A percentile compares a stretch with the other conserved stretches of the same genome.
phyloP scores from a whole-genome alignment of 768 basidiomycete species.

The Pisolithus microcarpus region DNA sequence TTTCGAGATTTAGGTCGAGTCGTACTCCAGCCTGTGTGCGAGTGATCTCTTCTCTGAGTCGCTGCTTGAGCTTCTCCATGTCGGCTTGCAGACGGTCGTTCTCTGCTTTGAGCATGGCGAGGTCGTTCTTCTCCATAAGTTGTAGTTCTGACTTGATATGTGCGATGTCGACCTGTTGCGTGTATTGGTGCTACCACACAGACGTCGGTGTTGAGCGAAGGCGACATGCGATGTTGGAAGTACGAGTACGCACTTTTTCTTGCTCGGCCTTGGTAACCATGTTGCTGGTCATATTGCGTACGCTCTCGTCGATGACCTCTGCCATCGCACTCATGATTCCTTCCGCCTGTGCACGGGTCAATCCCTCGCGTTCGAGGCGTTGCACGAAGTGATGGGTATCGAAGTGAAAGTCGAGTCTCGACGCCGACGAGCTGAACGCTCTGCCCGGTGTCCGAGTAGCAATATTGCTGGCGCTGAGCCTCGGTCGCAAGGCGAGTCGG shows the following conservation, averaged over 20 bases:
- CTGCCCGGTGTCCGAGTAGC: conserved; percentile 1
- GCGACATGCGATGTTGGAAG: neutral
- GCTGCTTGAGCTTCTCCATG: conserved; percentile 91
- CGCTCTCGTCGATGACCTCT: conserved; percentile 95
- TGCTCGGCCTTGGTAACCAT: conserved; percentile 96
- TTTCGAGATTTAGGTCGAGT: conserved; percentile 92
- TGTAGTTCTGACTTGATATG: conserved; percentile 95
- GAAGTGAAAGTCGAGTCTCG: conserved; percentile 63
- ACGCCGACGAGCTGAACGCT: conserved; percentile 25
- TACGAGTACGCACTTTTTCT: conserved; percentile 65
- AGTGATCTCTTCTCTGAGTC: conserved; percentile 84
- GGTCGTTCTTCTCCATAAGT: conserved; percentile 94
- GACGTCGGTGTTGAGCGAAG: neutral
- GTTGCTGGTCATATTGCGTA: conserved; percentile 90
- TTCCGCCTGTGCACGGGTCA: conserved; percentile 88
- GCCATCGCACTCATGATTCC: conserved; percentile 97
- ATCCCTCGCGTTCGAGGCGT: conserved; percentile 79
- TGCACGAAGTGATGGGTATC: conserved; percentile 95
- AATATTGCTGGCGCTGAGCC: no score
- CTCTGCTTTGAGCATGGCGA: conserved; percentile 91
- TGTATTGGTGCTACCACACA: conserved; percentile 71
- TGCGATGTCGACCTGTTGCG: conserved; percentile 94
- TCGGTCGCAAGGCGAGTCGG: no score
- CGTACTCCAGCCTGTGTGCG: conserved; percentile 90
- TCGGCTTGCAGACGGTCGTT: conserved; percentile 89